phyloP scores from a whole-genome alignment of 306 rosid genomes.

The Vicia sativa region DNA sequence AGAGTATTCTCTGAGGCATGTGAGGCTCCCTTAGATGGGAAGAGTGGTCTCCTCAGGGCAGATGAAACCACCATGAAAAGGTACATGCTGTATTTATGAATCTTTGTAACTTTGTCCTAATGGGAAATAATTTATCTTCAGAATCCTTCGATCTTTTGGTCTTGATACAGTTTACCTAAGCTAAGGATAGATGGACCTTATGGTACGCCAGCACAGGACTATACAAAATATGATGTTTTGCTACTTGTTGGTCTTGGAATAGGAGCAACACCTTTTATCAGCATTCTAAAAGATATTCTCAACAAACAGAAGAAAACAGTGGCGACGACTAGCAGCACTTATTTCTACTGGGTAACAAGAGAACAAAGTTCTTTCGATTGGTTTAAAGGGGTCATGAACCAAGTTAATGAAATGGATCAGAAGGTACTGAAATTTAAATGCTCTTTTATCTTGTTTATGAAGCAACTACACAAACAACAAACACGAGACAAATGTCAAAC shows the following conservation, averaged over 20 bases:
- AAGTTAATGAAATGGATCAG: slow-evolving; percentile 91
- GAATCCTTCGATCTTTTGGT: too few species aligned
- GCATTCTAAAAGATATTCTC: slow-evolving; percentile 91
- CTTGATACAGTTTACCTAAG: too few species aligned
- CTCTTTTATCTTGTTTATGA: too few species aligned
- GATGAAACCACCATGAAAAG: too few species aligned
- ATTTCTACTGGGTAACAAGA: slow-evolving; percentile 97
- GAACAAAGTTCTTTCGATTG: slow-evolving; percentile 99
- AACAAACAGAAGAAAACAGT: slow-evolving; percentile 72
- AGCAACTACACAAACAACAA: too few species aligned
- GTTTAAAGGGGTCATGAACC: slow-evolving; percentile 99
- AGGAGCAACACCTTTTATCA: slow-evolving; percentile 98
- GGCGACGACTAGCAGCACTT: slow-evolving; percentile 80
- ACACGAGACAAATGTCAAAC: too few species aligned
- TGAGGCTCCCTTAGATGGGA: too few species aligned
- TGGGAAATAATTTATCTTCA: too few species aligned
- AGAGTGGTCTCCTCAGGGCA: too few species aligned
- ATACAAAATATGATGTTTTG: slow-evolving; percentile 84
- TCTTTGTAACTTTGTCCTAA: too few species aligned
- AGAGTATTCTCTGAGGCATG: too few species aligned
- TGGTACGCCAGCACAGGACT: slow-evolving; percentile 98
- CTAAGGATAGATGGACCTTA: slow-evolving; percentile 63
- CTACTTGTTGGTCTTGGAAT: slow-evolving; percentile 96
- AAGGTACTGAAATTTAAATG: slow-evolving; percentile 58
- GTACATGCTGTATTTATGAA: too few species aligned